Evolutionary conservation across 179 eudicot genomes (phyloP).

Genomic region (Silene coronaria): DNA sequence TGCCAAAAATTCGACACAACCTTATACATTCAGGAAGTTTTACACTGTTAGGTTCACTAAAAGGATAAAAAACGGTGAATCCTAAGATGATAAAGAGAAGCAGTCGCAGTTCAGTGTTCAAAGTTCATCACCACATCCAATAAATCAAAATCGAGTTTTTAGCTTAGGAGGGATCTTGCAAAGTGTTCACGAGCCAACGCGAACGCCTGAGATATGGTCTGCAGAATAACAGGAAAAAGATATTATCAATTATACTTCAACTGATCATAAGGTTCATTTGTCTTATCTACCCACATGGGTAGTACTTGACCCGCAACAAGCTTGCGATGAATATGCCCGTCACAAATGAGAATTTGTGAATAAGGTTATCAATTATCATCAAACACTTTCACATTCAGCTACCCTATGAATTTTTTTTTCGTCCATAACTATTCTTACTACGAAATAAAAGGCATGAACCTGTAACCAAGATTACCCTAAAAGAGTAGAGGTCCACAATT

Average conservation of each 20-base stretch:
- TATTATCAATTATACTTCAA: not conserved
- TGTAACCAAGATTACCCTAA: not conserved
- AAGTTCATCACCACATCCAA: slow-evolving; percentile 12
- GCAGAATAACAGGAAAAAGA: slow-evolving; percentile 21
- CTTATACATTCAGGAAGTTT: slow-evolving; percentile 10
- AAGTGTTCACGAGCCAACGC: slow-evolving; percentile 93
- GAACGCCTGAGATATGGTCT: slow-evolving; percentile 89
- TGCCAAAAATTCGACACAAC: slow-evolving; percentile 1
- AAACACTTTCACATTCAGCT: not conserved
- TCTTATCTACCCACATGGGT: too few relatives aligned
- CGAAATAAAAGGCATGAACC: not conserved
- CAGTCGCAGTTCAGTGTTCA: not conserved
- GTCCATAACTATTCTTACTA: too few relatives aligned
- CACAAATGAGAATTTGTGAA: too few relatives aligned
- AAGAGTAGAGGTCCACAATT: not conserved
- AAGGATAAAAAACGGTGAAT: slow-evolving; percentile 5
- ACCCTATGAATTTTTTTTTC: not conserved
- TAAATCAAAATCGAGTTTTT: slow-evolving; percentile 19
- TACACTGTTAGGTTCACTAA: slow-evolving; percentile 16
- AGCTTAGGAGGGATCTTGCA: slow-evolving; percentile 81
- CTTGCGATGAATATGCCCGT: too few relatives aligned
- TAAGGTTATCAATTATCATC: too few relatives aligned
- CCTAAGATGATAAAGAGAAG: slow-evolving; percentile 10
- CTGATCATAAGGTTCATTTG: too few relatives aligned
- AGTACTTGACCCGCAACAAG: too few relatives aligned